A percentile compares a stretch with the other conserved stretches of the same genome.
Evolutionary conservation across 768 basidiomycete genomes (phyloP).

Genomic region (Strobilomyces echinocephalus): DNA sequence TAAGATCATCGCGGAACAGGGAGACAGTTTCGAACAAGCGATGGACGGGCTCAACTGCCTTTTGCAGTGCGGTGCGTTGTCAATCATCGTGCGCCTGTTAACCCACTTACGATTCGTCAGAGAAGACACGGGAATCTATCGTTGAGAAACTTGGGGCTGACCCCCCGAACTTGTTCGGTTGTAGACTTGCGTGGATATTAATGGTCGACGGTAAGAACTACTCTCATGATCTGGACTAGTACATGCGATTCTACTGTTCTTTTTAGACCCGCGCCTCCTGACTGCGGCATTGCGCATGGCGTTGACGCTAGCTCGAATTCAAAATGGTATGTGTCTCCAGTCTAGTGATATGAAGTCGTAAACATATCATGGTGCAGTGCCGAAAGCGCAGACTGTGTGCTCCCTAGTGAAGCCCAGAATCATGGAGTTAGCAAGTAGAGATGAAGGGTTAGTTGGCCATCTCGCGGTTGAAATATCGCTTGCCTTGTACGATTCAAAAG

Average conservation of each 20-base stretch:
- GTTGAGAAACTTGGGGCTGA: conserved; percentile 3
- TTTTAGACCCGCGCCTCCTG: conserved; percentile 9
- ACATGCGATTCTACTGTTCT: neutral
- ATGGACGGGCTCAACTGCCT: conserved; percentile 22
- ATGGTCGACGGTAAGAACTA: conserved; percentile 6
- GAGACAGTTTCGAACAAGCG: conserved; percentile 13
- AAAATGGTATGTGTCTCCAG: conserved; percentile 8
- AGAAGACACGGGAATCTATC: conserved; percentile 5
- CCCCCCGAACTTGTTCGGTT: neutral
- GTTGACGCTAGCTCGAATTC: conserved; percentile 13
- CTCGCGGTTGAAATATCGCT: conserved; percentile 21
- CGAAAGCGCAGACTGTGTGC: neutral
- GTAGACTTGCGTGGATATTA: conserved; percentile 13
- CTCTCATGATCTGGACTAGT: neutral
- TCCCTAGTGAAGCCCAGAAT: conserved; percentile 11
- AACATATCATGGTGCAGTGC: neutral
- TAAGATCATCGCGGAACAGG: neutral
- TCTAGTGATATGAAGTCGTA: neutral
- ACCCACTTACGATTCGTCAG: conserved; percentile 2
- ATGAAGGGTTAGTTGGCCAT: conserved; percentile 10
- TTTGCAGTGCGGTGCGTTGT: conserved; percentile 15
- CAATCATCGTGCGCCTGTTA: neutral
- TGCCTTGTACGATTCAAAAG: conserved; percentile 4
- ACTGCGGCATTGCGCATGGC: conserved; percentile 19
- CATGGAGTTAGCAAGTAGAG: conserved; percentile 9